A percentile compares a stretch with the other conserved stretches of the same genome.
Evolutionary conservation across 2,329 filamentous ascomycete genomes (phyloP).

Genomic region (Emmonsiellopsis sp.): DNA sequence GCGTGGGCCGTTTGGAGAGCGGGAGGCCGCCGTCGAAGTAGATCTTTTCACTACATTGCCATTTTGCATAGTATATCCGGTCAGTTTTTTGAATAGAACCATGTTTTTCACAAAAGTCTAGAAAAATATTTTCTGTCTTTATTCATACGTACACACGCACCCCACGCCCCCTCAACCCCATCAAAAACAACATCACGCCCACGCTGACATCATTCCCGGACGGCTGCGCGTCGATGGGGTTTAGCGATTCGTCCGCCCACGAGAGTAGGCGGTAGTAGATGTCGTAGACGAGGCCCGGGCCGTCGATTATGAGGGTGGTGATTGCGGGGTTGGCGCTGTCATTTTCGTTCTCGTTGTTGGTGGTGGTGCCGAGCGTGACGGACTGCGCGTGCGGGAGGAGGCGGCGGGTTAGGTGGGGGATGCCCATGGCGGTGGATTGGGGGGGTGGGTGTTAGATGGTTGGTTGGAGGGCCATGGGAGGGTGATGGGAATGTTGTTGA

Average conservation of each 20-base stretch:
- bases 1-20: conserved; percentile 50
- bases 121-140: neutral
- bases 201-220: conserved; percentile 55
- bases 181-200: conserved; percentile 53
- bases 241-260: conserved; percentile 27
- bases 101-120: too few species aligned
- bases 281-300: conserved; percentile 68
- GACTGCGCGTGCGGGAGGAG: conserved; percentile 44
- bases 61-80: neutral
- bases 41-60: conserved; percentile 45
- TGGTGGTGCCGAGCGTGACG: conserved; percentile 25
- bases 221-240: conserved; percentile 45
- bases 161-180: conserved; percentile 45
- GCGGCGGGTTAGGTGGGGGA: conserved; percentile 46
- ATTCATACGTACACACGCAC: conserved; percentile 49
- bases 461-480: neutral
- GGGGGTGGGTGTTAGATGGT: neutral
- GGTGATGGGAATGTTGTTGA: neutral
- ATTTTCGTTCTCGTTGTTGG: neutral
- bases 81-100: neutral
- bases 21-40: conserved; percentile 85
- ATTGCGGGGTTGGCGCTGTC: conserved; percentile 3
- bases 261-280: conserved; percentile 51
- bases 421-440: conserved; percentile 43
- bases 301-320: conserved; percentile 54